phyloP scores from a whole-genome alignment of 139 green algal species.

The Volvox reticuliferus region DNA sequence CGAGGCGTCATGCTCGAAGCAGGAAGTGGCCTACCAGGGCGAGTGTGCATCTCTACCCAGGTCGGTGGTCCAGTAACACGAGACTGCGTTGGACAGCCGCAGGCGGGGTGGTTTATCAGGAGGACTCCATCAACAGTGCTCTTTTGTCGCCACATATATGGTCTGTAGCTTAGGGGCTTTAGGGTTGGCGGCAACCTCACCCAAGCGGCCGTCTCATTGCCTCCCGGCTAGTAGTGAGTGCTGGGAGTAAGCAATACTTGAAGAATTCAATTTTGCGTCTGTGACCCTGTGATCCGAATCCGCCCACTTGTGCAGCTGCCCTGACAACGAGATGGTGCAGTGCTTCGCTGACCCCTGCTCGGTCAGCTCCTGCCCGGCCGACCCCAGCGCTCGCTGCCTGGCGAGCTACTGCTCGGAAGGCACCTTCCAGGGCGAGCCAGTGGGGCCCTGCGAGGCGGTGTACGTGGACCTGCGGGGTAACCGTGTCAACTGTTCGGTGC shows the following conservation, averaged over 20 bases:
- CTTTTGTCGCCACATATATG: too few species aligned
- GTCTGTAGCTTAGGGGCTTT: too few species aligned
- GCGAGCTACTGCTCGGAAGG: not conserved
- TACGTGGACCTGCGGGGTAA: not conserved
- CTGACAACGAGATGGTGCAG: not conserved
- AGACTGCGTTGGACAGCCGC: too few species aligned
- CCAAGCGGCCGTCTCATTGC: too few species aligned
- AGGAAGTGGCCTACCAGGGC: not conserved
- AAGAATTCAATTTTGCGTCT: too few species aligned
- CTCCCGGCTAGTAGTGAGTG: too few species aligned
- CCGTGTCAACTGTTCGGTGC: not conserved
- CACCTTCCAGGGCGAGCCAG: not conserved
- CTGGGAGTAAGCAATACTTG: too few species aligned
- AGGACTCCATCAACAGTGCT: too few species aligned
- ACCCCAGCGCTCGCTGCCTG: not conserved
- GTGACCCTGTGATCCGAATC: too few species aligned
- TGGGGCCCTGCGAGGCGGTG: conserved; percentile 13
- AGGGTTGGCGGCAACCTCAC: too few species aligned
- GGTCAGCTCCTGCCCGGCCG: not conserved
- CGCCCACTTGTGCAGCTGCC: not conserved
- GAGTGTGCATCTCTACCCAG: not conserved
- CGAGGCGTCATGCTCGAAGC: conserved; percentile 42
- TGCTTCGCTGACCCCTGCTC: conserved; percentile 32
- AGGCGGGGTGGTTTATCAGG: too few species aligned
- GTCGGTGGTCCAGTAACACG: not conserved